Base-by-base conservation (phyloP, 2,329 filamentous ascomycete genomes). In the Penicillium paneum region DNA sequence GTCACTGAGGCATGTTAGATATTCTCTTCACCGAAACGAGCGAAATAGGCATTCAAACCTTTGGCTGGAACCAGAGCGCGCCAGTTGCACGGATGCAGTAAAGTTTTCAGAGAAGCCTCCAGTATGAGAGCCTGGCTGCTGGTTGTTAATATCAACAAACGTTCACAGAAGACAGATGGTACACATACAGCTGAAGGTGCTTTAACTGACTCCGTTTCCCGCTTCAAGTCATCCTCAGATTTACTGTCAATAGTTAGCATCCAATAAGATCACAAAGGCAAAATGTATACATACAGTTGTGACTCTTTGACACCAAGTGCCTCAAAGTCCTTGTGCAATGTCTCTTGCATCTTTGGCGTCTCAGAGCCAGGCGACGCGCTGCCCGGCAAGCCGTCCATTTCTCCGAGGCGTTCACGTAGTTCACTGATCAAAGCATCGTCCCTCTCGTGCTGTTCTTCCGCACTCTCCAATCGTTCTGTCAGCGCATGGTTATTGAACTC, bases 401-500 rank as follows among this genome's bases (percentile, higher is more conserved):
- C 74, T 17, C 73, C 68, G 34, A 75, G 69, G n/a, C 73, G 70
- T 44, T 76, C 74, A 40, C 74, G 67, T 39, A 76, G 62, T 56
- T 76, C 74, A 54, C 72, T 73, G 34, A 76, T 75, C 39, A 74
- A 56, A 13, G 71, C 68, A 55, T 76, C 72, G 35, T 76, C 73
- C 56, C 74, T 64, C 44, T 74, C 67, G 40, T 70, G 70, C 47
- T 78, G 74, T 56, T 78, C 76, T 49, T 75, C 71, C 2, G 74
- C 71, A 53, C 73, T 73, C 42, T 74, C 65, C 17, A 77, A 70
- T 15, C 76, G 68, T 54, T 76, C 75, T 8, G 74, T 75, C 15
- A 79, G 68, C 13, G 75, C 72, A 55, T 78, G 75, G 52, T 78
- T 78, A 59, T 79, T 76, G 55, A 78, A 76, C 56, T 79, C 76